Evolutionary conservation across 2,329 filamentous ascomycete species (phyloP).

Genomic region (Ophiostoma triangulosporum): DNA sequence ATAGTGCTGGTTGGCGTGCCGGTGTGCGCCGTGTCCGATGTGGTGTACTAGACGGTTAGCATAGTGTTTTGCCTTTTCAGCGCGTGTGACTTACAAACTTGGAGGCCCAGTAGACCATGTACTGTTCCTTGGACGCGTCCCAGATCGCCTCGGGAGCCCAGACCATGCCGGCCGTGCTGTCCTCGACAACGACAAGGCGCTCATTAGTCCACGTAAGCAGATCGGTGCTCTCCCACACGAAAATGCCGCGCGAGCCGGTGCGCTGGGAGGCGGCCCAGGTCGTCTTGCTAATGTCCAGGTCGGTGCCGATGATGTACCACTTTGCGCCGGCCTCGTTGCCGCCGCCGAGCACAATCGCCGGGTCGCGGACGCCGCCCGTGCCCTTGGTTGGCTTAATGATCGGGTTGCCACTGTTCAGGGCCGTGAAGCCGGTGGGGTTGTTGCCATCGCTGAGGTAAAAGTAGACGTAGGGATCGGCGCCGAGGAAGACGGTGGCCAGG

Average conservation of each 20-base stretch:
- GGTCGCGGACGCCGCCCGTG: conserved; percentile 38
- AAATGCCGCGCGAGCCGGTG: conserved; percentile 36
- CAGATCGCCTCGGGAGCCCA: conserved; percentile 45
- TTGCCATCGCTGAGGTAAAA: conserved; percentile 41
- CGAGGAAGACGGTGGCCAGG: conserved; percentile 40
- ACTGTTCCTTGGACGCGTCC: conserved; percentile 31
- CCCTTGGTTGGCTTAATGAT: conserved; percentile 36
- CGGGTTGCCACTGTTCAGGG: conserved; percentile 34
- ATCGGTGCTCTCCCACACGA: conserved; percentile 41
- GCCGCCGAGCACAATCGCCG: conserved; percentile 33
- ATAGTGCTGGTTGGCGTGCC: conserved; percentile 29
- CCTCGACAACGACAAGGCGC: conserved; percentile 35
- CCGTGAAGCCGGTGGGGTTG: conserved; percentile 32
- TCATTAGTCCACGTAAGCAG: conserved; percentile 35
- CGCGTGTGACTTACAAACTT: conserved; percentile 21
- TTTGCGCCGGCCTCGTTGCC: conserved; percentile 33
- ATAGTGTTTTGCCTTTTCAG: neutral
- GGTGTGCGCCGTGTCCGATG: conserved; percentile 33
- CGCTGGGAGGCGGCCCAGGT: conserved; percentile 39
- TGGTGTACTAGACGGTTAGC: conserved; percentile 21
- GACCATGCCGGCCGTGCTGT: conserved; percentile 41
- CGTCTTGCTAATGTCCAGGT: conserved; percentile 39
- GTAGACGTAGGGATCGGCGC: conserved; percentile 38
- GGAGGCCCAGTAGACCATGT: conserved; percentile 33
- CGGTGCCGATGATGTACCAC: conserved; percentile 43